Evolutionary conservation across 1,284 basidiomycete species (phyloP), one percentile per base, ranked within the genome.

Genomic region (Malassezia pachydermatis): DNA sequence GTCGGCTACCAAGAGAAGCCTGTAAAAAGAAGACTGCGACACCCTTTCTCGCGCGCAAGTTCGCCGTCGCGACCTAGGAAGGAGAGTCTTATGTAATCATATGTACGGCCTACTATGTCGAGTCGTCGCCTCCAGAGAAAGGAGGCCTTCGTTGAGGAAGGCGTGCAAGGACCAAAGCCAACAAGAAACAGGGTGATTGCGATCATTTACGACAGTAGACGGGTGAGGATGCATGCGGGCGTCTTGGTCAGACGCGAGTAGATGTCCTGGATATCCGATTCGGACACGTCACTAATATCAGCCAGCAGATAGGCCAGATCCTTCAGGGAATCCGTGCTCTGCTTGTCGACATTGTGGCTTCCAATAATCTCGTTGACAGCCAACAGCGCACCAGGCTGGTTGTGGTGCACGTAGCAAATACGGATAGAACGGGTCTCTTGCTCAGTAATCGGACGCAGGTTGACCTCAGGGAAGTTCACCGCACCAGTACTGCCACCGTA

Each of bases 391-490:
- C 92, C 92, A 37, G 94, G 94, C 75, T 92, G 85, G 76, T 98
- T 98, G 74, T 80, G 81, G 78, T 99, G 92, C 42, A 96, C 86
- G 75, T 96, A 83, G 76, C 94, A 98, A 38, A 99, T 77, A 58
- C 92, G 85, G 60, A 96, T 83, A 61, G 83, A 78, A 65, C 81
- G 81, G 54, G 86, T 81, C 36, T 94, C 89, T 10, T 81, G 80
- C 45, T 75, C 73, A 33, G 74, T 75, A 14, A 87, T 82, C 69
- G 95, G 92, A 54, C 92, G 85, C 33, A 99, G 78, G 75, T 92
- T 87, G 65, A 99, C 92, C 76, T 98, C 94, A 54, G 92, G 92
- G 81, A 99, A 96, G 78, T 98, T 96, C 78, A 98, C 92, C 1
- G 88, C 82, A 39, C 89, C 88, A 45, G 89, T 63, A 5, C 87